These are phyloP conservation scores for Rhytidhysteron rufulum DNA, from an alignment of 2,329 filamentous ascomycete genomes.

Conservation along the genomic window DNA sequence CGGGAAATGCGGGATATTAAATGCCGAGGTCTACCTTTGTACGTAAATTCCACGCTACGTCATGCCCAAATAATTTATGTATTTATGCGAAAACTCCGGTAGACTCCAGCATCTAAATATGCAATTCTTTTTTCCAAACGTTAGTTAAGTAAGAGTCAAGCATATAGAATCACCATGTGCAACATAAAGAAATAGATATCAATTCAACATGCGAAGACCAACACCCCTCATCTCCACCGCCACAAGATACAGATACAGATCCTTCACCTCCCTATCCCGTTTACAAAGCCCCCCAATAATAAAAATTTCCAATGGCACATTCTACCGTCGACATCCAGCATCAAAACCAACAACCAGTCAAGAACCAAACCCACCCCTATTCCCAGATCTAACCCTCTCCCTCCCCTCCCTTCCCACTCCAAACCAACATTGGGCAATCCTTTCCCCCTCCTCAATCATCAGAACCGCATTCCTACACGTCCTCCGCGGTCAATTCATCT, in stretches of 20 bases:
- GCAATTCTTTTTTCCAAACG: conserved; percentile 8
- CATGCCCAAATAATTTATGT: too few relatives aligned
- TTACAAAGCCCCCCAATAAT: conserved; percentile 24
- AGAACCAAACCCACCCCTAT: conserved; percentile 66
- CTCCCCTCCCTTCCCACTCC: conserved; percentile 55
- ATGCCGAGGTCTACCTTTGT: background rate
- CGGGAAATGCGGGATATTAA: too few relatives aligned
- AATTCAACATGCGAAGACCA: conserved; percentile 30
- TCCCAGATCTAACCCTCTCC: conserved; percentile 65
- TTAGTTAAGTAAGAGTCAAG: too few relatives aligned
- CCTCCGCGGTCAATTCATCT: conserved; percentile 70
- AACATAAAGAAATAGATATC: background rate
- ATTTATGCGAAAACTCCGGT: conserved; percentile 14
- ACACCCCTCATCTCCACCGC: conserved; percentile 23
- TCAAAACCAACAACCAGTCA: conserved; percentile 35
- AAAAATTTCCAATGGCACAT: conserved; percentile 62
- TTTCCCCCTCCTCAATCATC: conserved; percentile 73
- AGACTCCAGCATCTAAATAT: conserved; percentile 6
- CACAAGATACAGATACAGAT: conserved; percentile 17
- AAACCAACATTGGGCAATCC: conserved; percentile 72
- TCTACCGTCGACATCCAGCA: conserved; percentile 70
- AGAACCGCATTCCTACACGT: conserved; percentile 81
- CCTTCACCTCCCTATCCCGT: conserved; percentile 14
- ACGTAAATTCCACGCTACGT: too few relatives aligned
- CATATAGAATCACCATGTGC: too few relatives aligned